phyloP scores from a whole-genome alignment of 441 rosid genomes.

The Corymbia citriodora region DNA sequence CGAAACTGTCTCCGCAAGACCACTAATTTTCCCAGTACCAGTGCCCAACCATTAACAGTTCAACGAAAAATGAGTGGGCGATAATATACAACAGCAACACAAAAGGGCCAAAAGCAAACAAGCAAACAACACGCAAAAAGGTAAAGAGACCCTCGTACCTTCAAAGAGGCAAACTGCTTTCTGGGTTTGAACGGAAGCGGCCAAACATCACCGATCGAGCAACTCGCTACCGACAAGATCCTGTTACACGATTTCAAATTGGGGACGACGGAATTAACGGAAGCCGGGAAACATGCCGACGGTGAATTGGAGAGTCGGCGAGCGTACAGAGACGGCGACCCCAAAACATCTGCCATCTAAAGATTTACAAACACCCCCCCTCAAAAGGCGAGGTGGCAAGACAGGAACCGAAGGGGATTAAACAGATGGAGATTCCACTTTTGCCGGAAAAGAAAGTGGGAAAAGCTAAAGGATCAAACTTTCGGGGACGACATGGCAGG shows the following conservation, averaged over 20 bases:
- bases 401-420: background rate
- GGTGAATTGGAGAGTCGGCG: slow-evolving; percentile 26
- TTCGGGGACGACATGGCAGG: background rate
- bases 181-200: slow-evolving; percentile 26
- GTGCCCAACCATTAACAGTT: background rate
- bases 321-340: slow-evolving; percentile 26
- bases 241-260: slow-evolving; percentile 26
- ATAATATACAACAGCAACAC: background rate
- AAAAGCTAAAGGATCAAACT: background rate
- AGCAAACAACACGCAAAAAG: background rate
- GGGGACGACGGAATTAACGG: slow-evolving; percentile 22
- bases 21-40: background rate
- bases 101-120: background rate
- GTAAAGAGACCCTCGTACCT: slow-evolving; percentile 25
- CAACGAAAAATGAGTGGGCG: background rate
- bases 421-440: background rate
- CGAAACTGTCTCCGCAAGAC: background rate
- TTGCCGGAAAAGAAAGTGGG: background rate
- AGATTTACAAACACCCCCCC: background rate
- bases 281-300: slow-evolving; percentile 25
- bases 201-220: slow-evolving; percentile 15
- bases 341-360: slow-evolving; percentile 62
- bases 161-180: slow-evolving; percentile 31
- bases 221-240: slow-evolving; percentile 19
- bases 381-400: background rate